Base-by-base conservation (phyloP, 441 rosid species). In the Adansonia rubrostipa region DNA sequence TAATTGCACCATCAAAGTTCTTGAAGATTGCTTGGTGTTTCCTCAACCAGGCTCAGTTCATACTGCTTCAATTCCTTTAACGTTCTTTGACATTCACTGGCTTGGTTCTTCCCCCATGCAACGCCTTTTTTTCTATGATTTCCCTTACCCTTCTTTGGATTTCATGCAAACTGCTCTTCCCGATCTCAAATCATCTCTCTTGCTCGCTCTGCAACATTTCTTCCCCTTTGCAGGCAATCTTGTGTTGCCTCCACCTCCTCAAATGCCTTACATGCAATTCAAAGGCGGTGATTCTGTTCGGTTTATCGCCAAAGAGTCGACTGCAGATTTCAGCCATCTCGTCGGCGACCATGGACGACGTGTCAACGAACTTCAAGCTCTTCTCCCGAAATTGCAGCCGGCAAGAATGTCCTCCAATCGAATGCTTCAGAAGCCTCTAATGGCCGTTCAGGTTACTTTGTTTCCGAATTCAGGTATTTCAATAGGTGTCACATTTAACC, bases 381-480 rank as follows among this genome's bases (percentile, higher is more conserved):
- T 79, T 10, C 78, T 82, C 1, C 36, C 65, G 14, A 28, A 67
- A 8, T 40, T 82, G 42, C 75, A 78, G 8, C 77, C 78, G 6
- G 13, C 73, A 0, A 33, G 4, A 0, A 7, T 19, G 14, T 19
- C 24, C 1, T 22, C 60, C 0, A 70, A 80, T 2, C 79, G 66
- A 3, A 44, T 36, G 4, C 44, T 24, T 24, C 28, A 7, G 6
- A 10, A 28, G 9, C 82, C 88, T 2, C 7, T 83, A 3, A 64
- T 88, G 64, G 88, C 83, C 7, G 6, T 92, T 1, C 91, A 90
- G 71, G 78, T 88, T 22, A 88, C 92, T 0, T 9, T 87, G 8
- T 88, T 89, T 78, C 92, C 93, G 4, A 79, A 74, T 6, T 20
- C 62, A 1, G 92, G 94, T 10, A n/a, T 92, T 22, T 82, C 90